These are phyloP conservation scores for Monosporascus sp. DNA, from an alignment of 2,329 filamentous ascomycete species.

Conservation along the genomic window DNA sequence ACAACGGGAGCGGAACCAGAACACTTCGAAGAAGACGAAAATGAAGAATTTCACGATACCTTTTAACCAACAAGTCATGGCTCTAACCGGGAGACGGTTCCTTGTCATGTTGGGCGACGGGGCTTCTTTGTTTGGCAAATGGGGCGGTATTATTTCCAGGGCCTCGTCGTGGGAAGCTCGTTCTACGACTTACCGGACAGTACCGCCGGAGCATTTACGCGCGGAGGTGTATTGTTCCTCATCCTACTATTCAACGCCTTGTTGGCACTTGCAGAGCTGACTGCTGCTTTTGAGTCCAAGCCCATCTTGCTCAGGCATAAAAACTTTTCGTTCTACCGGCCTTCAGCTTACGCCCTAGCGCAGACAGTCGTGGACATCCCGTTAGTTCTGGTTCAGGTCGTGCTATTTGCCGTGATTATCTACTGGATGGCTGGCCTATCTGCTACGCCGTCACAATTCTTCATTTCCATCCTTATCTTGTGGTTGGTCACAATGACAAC, in stretches of 20 bases:
- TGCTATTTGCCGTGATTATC: slow-evolving; percentile 55
- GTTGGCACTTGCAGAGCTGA: slow-evolving; percentile 56
- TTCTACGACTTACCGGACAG: slow-evolving; percentile 27
- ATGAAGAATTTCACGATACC: slow-evolving; percentile 50
- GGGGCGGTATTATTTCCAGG: slow-evolving; percentile 30
- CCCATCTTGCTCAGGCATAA: slow-evolving; percentile 68
- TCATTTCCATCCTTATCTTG: slow-evolving; percentile 53
- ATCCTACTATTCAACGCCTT: slow-evolving; percentile 59
- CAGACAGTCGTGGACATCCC: slow-evolving; percentile 41
- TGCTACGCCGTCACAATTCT: slow-evolving; percentile 56
- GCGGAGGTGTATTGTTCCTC: slow-evolving; percentile 59
- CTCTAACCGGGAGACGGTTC: slow-evolving; percentile 35
- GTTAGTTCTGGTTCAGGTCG: slow-evolving; percentile 51
- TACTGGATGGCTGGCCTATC: slow-evolving; percentile 56
- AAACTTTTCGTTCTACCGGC: slow-evolving; percentile 64
- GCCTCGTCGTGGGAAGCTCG: slow-evolving; percentile 27
- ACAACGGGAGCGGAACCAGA: slow-evolving; percentile 33
- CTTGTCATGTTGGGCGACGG: slow-evolving; percentile 30
- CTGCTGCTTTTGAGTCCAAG: slow-evolving; percentile 55
- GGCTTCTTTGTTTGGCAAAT: slow-evolving; percentile 29
- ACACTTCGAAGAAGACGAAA: slow-evolving; percentile 30
- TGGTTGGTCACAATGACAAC: slow-evolving; percentile 50
- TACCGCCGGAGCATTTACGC: slow-evolving; percentile 49
- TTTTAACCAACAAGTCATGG: slow-evolving; percentile 44
- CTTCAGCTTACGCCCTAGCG: slow-evolving; percentile 48